Percentiles rank a stretch among this genome's conserved stretches.
Conservation (phyloP, 2,329 filamentous ascomycete species). For the Fusarium neocosmosporiellum region DNA sequence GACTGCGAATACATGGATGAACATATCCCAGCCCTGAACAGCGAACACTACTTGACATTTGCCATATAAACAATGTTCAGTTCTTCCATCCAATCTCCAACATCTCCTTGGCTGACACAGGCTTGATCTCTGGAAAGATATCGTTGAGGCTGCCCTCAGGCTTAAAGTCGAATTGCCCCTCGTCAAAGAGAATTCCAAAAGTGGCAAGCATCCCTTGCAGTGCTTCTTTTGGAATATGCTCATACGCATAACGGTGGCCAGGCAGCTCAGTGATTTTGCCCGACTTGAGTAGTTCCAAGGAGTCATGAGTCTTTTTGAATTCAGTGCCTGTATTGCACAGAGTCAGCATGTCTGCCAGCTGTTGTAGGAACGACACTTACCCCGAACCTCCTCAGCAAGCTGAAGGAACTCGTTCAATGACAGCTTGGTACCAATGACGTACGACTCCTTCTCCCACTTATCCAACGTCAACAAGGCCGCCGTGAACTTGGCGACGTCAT, state of each 20-base stretch:
- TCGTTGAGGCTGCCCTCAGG: background rate
- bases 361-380: background rate
- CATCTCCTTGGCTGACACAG: background rate
- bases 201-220: background rate
- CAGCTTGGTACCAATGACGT: background rate
- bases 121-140: conserved; percentile 2
- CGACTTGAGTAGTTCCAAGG: background rate
- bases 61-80: background rate
- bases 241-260: background rate
- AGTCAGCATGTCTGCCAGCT: background rate
- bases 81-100: conserved; percentile 8
- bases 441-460: background rate
- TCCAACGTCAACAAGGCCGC: background rate
- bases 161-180: background rate
- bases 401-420: background rate
- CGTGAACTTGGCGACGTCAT: background rate
- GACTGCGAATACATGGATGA: background rate
- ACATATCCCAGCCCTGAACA: background rate
- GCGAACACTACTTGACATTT: too few species aligned
- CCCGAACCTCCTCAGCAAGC: background rate
- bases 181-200: background rate
- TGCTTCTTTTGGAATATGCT: background rate
- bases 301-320: background rate
- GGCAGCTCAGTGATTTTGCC: background rate
- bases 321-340: background rate